These are phyloP conservation scores for Cystodermella granulosa DNA, from an alignment of 1,284 basidiomycete species.

Conservation along the genomic window DNA sequence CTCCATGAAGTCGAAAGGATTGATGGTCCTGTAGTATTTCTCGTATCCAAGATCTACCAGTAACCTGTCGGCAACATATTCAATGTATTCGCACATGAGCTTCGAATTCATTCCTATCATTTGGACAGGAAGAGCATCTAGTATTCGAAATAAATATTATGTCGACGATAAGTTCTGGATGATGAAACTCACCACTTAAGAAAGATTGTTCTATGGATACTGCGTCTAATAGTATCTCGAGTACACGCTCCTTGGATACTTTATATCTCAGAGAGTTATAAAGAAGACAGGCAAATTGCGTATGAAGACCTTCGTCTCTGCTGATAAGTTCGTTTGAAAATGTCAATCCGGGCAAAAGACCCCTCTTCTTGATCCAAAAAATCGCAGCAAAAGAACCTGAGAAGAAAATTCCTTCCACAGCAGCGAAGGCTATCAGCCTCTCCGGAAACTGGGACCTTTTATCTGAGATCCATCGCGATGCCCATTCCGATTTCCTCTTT, in stretches of 20 bases:
- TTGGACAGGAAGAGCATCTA: constrained; percentile 65
- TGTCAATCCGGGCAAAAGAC: constrained; percentile 94
- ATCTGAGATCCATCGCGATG: constrained; percentile 87
- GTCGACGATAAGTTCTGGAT: background rate
- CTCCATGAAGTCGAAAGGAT: constrained; percentile 91
- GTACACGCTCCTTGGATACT: constrained; percentile 75
- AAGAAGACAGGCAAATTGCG: constrained; percentile 92
- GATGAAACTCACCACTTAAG: constrained; percentile 53
- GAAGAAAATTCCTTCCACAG: constrained; percentile 97
- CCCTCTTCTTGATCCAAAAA: constrained; percentile 98
- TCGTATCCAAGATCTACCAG: constrained; percentile 80
- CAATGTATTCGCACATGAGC: constrained; percentile 90
- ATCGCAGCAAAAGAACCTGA: constrained; percentile 90
- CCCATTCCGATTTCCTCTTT: constrained; percentile 92
- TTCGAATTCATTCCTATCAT: constrained; percentile 80
- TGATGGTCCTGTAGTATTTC: constrained; percentile 71
- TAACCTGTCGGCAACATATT: constrained; percentile 91
- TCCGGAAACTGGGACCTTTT: constrained; percentile 79
- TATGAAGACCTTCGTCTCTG: constrained; percentile 95
- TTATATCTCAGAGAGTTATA: constrained; percentile 77
- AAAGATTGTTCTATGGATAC: constrained; percentile 82
- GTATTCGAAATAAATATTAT: background rate
- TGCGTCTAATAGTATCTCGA: constrained; percentile 72
- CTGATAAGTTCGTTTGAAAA: constrained; percentile 97
- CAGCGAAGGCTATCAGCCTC: constrained; percentile 92